Evolutionary conservation across 495 filamentous ascomycete genomes (phyloP), one percentile per base, ranked within the genome.

Genomic region (Geoglossum glabrum): DNA sequence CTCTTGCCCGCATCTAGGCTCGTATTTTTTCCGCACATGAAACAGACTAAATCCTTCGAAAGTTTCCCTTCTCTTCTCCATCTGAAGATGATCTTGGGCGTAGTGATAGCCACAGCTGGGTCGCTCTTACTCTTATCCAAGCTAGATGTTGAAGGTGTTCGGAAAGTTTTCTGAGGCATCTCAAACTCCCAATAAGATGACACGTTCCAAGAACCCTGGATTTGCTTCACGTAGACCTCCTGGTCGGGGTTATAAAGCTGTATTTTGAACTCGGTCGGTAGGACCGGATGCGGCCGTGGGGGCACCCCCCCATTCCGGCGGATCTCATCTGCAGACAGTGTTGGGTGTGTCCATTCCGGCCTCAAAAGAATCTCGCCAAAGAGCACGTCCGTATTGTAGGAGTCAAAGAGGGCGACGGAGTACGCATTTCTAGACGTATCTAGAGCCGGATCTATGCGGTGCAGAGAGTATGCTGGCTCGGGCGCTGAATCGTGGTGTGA

Each of bases 171-270:
- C 65, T 90, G 82, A 0, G 92, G 92, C 73, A 98, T 82, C 65
- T 90, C 86, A 68, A 98, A 98, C 57, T 90, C 86, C 81, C 90
- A 98, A 52, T 76, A 77, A 25, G 86, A 79, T 27, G 80, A 82
- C 51, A 79, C 80, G 62, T 82, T 85, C 85, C 86, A 94, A 55
- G 79, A 76, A 55, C 84, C 84, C 45, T 79, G 72, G 58, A 85
- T 78, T 66, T 85, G 78, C 66, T 74, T 80, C 46, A 97, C 74
- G 0, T 71, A 57, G 28, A 97, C 72, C 60, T 84, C 73, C 68
- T 94, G 90, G 71, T 96, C 90, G 0, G 92, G 92, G 65, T 95
- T 88, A 76, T 96, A 97, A 11, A 98, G 82, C 61, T 90, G 85
- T 56, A 97, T 76, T 19, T 76, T 75, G 67, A 97, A 95, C 54